phyloP scores from a whole-genome alignment of 2,329 filamentous ascomycete genomes.

The Colletotrichum trifolii region DNA sequence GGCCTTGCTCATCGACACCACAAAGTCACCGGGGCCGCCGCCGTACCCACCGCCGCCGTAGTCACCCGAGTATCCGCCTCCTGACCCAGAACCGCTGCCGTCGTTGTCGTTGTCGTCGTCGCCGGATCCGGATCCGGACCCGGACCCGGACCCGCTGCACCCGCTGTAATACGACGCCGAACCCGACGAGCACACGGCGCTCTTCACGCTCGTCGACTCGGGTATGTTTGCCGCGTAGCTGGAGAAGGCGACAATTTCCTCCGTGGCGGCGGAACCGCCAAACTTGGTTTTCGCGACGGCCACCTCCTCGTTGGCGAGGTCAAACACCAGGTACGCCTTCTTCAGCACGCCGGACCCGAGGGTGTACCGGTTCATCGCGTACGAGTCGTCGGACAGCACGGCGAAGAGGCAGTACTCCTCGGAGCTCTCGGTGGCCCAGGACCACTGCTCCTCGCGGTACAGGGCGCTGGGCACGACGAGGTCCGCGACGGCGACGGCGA shows the following conservation, averaged over 20 bases:
- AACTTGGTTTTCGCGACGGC: constrained; percentile 45
- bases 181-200: constrained; percentile 2
- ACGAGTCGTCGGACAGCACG: constrained; percentile 41
- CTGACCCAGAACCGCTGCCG: background rate
- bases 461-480: constrained; percentile 41
- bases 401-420: constrained; percentile 43
- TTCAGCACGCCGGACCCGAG: constrained; percentile 43
- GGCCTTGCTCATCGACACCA: background rate
- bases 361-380: constrained; percentile 28
- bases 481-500: constrained; percentile 42
- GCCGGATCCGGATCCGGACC: background rate
- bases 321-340: constrained; percentile 48
- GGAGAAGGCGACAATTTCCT: constrained; percentile 43
- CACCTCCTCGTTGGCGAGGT: constrained; percentile 46
- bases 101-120: background rate
- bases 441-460: constrained; percentile 1
- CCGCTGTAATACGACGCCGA: background rate
- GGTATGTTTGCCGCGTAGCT: constrained; percentile 42
- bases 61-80: too few species aligned
- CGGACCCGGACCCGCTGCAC: background rate
- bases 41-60: too few species aligned
- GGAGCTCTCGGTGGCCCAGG: background rate
- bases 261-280: constrained; percentile 22
- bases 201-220: constrained; percentile 34
- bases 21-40: too few species aligned